These are phyloP conservation scores for Lipomyces oligophaga DNA, from an alignment of 805 yeast genomes.

Conservation along the genomic window DNA sequence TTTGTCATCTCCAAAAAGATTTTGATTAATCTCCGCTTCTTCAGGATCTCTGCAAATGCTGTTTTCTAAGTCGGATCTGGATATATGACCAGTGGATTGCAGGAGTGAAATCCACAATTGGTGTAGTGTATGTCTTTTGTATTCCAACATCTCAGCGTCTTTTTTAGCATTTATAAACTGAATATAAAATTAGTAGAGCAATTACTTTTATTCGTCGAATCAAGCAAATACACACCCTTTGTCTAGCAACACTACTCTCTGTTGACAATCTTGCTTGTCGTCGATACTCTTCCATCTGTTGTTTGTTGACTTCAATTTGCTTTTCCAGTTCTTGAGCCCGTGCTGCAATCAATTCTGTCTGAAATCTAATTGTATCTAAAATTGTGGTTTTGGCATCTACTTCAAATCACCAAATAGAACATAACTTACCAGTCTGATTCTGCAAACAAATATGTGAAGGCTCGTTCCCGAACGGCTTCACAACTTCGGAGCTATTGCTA, in stretches of 20 bases:
- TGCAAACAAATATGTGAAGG: conserved; percentile 61
- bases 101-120: conserved; percentile 20
- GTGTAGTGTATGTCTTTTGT: conserved; percentile 17
- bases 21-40: conserved; percentile 1
- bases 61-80: conserved; percentile 1
- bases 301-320: conserved; percentile 36
- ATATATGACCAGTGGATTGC: conserved; percentile 5
- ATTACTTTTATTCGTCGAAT: too few relatives aligned
- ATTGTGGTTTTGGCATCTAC: background rate
- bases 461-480: conserved; percentile 51
- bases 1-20: conserved; percentile 9
- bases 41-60: background rate
- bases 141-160: conserved; percentile 13
- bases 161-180: conserved; percentile 12
- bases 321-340: conserved; percentile 43
- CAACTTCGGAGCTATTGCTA: conserved; percentile 29
- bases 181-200: background rate
- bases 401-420: background rate
- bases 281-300: conserved; percentile 9
- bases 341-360: conserved; percentile 43
- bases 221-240: conserved; percentile 5
- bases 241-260: conserved; percentile 9
- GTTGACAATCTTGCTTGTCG: conserved; percentile 12
- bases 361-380: conserved; percentile 53
- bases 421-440: conserved; percentile 27